Conservation (phyloP, 352 stramenopile species). For the Blastocystis sp. region DNA sequence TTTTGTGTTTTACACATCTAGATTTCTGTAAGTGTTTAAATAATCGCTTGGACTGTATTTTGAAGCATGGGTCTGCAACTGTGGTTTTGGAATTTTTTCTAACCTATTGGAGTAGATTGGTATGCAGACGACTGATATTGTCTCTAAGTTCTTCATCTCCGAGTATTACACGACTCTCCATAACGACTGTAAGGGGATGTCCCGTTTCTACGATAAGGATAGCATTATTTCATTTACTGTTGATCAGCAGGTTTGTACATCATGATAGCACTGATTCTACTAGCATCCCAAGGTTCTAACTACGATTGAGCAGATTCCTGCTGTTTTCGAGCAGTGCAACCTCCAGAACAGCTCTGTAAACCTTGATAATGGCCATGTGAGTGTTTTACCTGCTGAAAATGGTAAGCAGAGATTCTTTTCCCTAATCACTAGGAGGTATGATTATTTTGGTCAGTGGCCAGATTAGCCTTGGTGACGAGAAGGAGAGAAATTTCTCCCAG, state of each 20-base stretch:
- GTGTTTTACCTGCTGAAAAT: conserved; percentile 35
- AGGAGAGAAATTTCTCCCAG: conserved; percentile 43
- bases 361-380: conserved; percentile 52
- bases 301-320: not conserved
- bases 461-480: conserved; percentile 5
- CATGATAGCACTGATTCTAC: not conserved
- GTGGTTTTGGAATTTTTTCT: not conserved
- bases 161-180: conserved; percentile 64
- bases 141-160: conserved; percentile 63
- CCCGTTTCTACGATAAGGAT: conserved; percentile 40
- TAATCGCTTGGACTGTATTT: not conserved
- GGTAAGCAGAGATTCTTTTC: not conserved
- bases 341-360: not conserved
- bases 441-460: conserved; percentile 62
- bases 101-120: conserved; percentile 12
- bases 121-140: conserved; percentile 66
- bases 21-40: not conserved
- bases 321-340: conserved; percentile 24
- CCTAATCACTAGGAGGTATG: conserved; percentile 21
- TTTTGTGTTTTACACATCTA: not conserved
- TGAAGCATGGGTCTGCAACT: not conserved
- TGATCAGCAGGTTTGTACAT: conserved; percentile 5
- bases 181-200: conserved; percentile 28
- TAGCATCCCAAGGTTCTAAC: conserved; percentile 2
- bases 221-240: conserved; percentile 42